Evolutionary conservation across 148 eudicot species (phyloP), one percentile per base, ranked within the genome.

Genomic region (Cornus controversa): DNA sequence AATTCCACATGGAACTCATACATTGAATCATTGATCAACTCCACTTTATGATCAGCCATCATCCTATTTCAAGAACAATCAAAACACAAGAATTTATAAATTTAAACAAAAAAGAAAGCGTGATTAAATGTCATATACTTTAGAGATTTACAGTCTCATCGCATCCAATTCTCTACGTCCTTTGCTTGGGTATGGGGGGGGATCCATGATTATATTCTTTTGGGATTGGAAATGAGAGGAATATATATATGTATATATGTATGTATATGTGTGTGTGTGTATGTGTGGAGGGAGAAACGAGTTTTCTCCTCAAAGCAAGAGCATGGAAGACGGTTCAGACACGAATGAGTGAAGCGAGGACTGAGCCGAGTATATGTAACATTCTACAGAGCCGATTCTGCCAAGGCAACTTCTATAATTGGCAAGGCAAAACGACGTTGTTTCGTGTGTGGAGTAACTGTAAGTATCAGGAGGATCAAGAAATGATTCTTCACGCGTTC

Each of bases 1-100:
- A 91, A 89, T 28, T 85, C 78, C 47, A 91, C 94, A 87, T 80
- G 80, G 71, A 91, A 89, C 83, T 89, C 90, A 20, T 87, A 86
- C 86, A 91, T 81, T 10, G 89, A 87, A 81, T 91, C 94, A 81
- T 91, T 84, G 74, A 84, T 79, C 91, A 78, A 82, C 84, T 91
- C 94, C 82, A 91, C 92, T 69, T 85, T 89, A 83, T 91, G 89
- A 77, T 90, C 90, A 78, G 88, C 87, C 90, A 87, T 89, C 92
- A 91, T 89, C 92, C 94, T 91, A 78, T 53, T 74, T 29, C 70
- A 75, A 2, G 18, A 53, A 10, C n/a, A 53, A 53, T 53, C 58
- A 53, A 53, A 53, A 53, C 58, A n/a, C 58, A 68, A 63, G 26
- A 67, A 5, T 5, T 53, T 0, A 14, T 8, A 54, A 54, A 15